Base-by-base conservation (phyloP, 805 yeast genomes). In the Kodamaea kaohsiungensis region DNA sequence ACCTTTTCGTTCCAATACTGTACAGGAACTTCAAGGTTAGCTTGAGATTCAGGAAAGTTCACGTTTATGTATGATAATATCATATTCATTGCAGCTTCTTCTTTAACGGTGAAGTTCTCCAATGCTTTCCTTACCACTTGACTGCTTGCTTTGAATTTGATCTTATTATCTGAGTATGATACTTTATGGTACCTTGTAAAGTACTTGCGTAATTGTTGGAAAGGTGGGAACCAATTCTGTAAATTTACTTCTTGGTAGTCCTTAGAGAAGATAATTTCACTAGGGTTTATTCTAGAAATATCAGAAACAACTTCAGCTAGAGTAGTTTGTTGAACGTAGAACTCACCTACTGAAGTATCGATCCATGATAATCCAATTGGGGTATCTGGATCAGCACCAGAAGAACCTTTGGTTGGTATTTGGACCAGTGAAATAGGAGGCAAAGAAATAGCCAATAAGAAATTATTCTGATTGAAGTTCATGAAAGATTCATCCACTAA, bases 401-500 rank as follows among this genome's bases (percentile, higher is more conserved):
- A 30, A 9, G 35, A 5, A 8, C 13, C 13, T 30, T 30, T 8
- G 35, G 12, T 12, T 30, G 35, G 35, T 2, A 30, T 19, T 25
- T 15, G 25, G 12, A 43, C 19, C 51, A 27, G 40, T 4, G 62
- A 58, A 78, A 62, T 7, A 2, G 68, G 78, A 0, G 91, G 89
- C 52, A 88, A 79, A 7, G 81, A 79, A 12, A 93, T 76, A 3
- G 89, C 81, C 19, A 87, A 73, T 37, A 93, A 71, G 64, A 78
- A 91, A 63, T 91, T 90, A 60, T 88, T 88, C 48, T 82, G 79
- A 55, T 82, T 83, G 54, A 83, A 83, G 65, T 91, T 88, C 63
- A 93, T 73, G 57, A 93, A 86, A 0, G 88, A 84, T 61, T 93
- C 98, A 63, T 90, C 97, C 9, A 93, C 81, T 35, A 93, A 78